phyloP scores from a whole-genome alignment of 1,284 basidiomycete species.

The Leccinum subspadiceum region DNA sequence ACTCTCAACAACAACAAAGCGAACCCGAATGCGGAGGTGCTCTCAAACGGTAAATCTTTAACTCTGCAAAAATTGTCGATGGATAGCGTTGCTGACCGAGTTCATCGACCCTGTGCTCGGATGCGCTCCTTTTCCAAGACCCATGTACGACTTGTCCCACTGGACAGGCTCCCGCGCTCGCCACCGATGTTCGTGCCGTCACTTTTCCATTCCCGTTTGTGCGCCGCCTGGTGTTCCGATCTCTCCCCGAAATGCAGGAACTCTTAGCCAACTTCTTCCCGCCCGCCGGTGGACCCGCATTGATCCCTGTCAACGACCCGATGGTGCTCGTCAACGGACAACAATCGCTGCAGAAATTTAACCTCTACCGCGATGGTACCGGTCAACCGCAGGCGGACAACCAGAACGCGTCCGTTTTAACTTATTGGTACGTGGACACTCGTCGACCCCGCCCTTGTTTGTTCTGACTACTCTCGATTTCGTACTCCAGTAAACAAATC shows the following conservation, averaged over 20 bases:
- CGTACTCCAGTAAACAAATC: slow-evolving; percentile 20
- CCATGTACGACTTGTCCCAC: slow-evolving; percentile 25
- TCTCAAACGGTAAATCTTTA: slow-evolving; percentile 23
- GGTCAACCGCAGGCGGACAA: slow-evolving; percentile 26
- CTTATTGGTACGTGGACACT: slow-evolving; percentile 22
- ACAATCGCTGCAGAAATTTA: slow-evolving; percentile 25
- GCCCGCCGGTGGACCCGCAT: slow-evolving; percentile 23
- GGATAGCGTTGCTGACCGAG: slow-evolving; percentile 9
- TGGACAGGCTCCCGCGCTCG: slow-evolving; percentile 21
- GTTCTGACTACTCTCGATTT: neutral
- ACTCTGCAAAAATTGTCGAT: neutral
- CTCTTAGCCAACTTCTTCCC: slow-evolving; percentile 26
- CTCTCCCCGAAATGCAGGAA: slow-evolving; percentile 14
- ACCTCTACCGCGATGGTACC: slow-evolving; percentile 27
- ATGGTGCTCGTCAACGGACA: slow-evolving; percentile 29
- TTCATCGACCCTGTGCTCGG: slow-evolving; percentile 27
- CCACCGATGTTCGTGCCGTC: slow-evolving; percentile 22
- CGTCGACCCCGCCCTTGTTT: neutral
- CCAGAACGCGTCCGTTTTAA: slow-evolving; percentile 21
- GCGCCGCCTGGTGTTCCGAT: neutral
- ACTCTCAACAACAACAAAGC: slow-evolving; percentile 25
- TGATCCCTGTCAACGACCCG: slow-evolving; percentile 27
- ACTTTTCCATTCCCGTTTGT: neutral
- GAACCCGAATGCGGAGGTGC: slow-evolving; percentile 23
- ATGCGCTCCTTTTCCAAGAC: slow-evolving; percentile 24